A percentile compares a stretch with the other conserved stretches of the same genome.
Evolutionary conservation across 2,329 filamentous ascomycete species (phyloP).

Genomic region (Fusarium gaditjirri): DNA sequence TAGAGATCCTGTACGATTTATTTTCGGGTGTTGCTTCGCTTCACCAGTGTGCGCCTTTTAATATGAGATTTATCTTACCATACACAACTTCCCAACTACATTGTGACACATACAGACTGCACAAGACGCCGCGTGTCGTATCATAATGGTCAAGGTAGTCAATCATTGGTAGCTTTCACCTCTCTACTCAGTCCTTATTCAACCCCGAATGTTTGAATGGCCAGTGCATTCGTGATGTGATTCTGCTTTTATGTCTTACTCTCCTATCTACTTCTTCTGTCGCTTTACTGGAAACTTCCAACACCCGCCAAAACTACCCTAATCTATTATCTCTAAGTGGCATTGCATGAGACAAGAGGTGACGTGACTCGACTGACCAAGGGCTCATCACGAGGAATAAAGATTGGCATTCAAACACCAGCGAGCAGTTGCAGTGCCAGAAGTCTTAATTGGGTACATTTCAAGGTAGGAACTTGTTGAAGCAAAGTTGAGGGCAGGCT

Average conservation of each 20-base stretch:
- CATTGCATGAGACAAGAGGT: neutral
- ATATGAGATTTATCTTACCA: neutral
- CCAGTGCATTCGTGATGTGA: too few species aligned
- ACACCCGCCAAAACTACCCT: neutral
- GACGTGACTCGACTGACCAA: neutral
- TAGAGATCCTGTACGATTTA: neutral
- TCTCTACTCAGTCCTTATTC: neutral
- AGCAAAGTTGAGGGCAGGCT: neutral
- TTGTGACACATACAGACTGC: neutral
- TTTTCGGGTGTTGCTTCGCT: neutral
- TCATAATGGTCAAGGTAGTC: neutral
- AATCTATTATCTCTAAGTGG: too few species aligned
- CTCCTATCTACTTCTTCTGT: neutral
- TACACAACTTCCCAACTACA: neutral
- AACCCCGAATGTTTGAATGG: neutral
- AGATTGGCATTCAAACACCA: rapidly evolving
- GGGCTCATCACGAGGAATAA: neutral
- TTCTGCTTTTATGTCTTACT: neutral
- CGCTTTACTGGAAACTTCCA: neutral
- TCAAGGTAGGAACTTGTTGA: rapidly evolving
- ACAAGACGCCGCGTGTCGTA: rapidly evolving
- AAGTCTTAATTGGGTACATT: too few species aligned
- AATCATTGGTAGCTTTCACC: neutral
- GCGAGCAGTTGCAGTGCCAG: rapidly evolving
- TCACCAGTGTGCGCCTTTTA: neutral